These are phyloP conservation scores for Trichosporon coremiiforme DNA, from an alignment of 1,284 basidiomycete species.

Conservation along the genomic window DNA sequence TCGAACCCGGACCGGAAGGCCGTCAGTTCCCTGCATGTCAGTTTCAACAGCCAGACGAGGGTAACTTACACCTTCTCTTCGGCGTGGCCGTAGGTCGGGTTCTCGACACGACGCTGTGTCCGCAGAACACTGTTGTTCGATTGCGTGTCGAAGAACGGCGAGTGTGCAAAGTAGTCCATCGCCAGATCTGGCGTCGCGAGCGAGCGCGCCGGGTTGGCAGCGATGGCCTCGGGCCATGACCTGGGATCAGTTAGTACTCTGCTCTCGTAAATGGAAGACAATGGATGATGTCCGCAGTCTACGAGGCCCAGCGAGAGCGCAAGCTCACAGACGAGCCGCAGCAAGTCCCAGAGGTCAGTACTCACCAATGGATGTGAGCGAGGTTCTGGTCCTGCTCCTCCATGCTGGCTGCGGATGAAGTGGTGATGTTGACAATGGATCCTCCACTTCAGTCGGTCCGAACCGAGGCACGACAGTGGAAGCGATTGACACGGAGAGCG, in stretches of 20 bases:
- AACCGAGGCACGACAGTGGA: neutral
- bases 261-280: no score
- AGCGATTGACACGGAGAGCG: neutral
- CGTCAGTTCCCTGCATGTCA: no score
- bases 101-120: conserved; percentile 45
- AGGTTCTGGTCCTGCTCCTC: conserved; percentile 46
- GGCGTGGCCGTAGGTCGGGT: conserved; percentile 47
- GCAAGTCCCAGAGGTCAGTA: neutral
- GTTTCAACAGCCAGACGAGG: no score
- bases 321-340: neutral
- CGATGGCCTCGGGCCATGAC: conserved; percentile 53
- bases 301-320: no score
- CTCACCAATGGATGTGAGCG: conserved; percentile 52
- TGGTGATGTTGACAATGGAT: neutral
- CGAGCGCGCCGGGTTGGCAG: conserved; percentile 45
- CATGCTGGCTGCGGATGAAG: conserved; percentile 28
- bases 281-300: no score
- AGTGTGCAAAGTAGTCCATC: conserved; percentile 55
- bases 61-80: conserved; percentile 49
- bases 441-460: conserved; percentile 25
- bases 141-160: conserved; percentile 50
- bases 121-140: conserved; percentile 51
- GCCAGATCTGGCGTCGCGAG: conserved; percentile 48
- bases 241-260: conserved; percentile 41
- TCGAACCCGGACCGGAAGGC: conserved; percentile 49